Evolutionary conservation across 805 yeast species (phyloP).

Genomic region (Komagataella phaffii): DNA sequence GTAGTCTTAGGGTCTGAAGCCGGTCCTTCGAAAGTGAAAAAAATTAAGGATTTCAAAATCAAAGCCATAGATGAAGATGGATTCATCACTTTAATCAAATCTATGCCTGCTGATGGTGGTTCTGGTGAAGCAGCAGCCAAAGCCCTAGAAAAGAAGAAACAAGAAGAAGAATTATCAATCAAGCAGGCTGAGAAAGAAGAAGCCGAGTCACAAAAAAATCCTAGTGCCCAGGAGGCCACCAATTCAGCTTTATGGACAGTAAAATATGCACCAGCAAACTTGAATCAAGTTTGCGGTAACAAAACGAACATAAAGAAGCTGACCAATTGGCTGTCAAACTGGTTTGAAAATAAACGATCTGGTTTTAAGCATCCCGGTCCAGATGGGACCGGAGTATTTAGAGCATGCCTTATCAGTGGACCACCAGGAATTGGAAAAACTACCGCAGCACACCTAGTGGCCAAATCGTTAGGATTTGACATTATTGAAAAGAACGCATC

Average conservation of each 20-base stretch:
- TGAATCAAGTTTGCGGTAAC: constrained; percentile 83
- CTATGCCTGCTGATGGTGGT: constrained; percentile 92
- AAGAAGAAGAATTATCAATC: constrained; percentile 45
- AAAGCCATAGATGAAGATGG: constrained; percentile 86
- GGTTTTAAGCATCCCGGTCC: constrained; percentile 44
- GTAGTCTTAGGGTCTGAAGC: constrained; percentile 94
- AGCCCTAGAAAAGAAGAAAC: constrained; percentile 55
- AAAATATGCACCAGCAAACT: constrained; percentile 73
- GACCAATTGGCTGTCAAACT: constrained; percentile 59
- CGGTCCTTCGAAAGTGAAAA: constrained; percentile 86
- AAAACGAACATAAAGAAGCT: constrained; percentile 59
- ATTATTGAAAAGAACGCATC: constrained; percentile 71
- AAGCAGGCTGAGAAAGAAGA: constrained; percentile 39
- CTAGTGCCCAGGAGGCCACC: constrained; percentile 23
- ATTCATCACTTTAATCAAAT: constrained; percentile 52
- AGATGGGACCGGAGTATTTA: constrained; percentile 54
- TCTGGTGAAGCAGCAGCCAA: constrained; percentile 64
- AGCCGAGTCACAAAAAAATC: constrained; percentile 16
- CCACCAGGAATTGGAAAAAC: constrained; percentile 86
- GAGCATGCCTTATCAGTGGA: constrained; percentile 81
- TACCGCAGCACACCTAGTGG: constrained; percentile 67
- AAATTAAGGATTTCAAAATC: constrained; percentile 56
- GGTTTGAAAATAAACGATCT: constrained; percentile 47
- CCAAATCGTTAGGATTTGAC: constrained; percentile 58
- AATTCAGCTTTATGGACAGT: constrained; percentile 81